A percentile compares a stretch with the other conserved stretches of the same genome.
Evolutionary conservation across 768 basidiomycete species (phyloP).

Genomic region (Rubroboletus satanas): DNA sequence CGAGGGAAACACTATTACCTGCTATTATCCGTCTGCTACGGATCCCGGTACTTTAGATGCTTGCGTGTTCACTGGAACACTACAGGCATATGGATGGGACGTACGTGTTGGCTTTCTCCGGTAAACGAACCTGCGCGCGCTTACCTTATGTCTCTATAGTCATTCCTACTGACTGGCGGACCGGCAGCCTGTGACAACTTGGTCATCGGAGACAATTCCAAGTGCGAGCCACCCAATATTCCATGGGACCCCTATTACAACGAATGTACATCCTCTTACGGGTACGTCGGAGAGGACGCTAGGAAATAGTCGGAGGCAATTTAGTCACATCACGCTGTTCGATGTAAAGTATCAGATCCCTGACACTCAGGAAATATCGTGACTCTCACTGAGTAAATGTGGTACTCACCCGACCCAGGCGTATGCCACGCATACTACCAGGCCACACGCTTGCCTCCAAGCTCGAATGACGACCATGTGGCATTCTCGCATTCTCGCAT

Average conservation of each 20-base stretch:
- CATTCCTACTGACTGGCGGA: not conserved
- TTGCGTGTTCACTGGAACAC: not conserved
- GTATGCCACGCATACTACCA: not conserved
- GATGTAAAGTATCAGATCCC: not conserved
- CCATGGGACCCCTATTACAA: not conserved
- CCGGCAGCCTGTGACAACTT: not conserved
- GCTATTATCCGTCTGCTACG: conserved; percentile 1
- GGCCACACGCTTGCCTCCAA: not conserved
- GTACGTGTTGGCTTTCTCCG: not conserved
- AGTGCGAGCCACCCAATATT: not conserved
- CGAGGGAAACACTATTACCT: not conserved
- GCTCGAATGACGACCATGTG: not conserved
- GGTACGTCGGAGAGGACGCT: not conserved
- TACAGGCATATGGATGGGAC: not conserved
- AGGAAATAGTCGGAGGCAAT: not conserved
- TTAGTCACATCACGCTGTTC: not conserved
- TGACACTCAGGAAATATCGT: not conserved
- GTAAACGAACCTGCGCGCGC: not conserved
- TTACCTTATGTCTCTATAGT: not conserved
- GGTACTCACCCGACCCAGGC: not conserved
- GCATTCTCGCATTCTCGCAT: not conserved
- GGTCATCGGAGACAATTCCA: not conserved
- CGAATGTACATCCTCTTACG: not conserved
- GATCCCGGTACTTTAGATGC: not conserved
- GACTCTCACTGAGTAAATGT: not conserved